Conservation (phyloP, 352 stramenopile genomes). For the Globisporangium cystogenes region DNA sequence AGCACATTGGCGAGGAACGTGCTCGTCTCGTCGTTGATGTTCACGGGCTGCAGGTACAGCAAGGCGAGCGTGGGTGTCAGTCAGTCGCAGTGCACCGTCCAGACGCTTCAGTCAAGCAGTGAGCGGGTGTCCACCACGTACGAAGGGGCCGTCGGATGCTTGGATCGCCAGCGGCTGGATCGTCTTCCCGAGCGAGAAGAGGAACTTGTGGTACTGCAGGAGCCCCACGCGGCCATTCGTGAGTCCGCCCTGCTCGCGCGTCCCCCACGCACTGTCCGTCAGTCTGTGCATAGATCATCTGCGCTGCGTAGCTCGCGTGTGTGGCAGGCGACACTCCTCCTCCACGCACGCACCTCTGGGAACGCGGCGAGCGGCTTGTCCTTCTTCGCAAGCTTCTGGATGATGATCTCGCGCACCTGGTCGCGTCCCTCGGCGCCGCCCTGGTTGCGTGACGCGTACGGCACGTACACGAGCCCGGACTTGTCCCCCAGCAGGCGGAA, state of each 20-base stretch:
- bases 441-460: conserved; percentile 57
- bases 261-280: too few relatives aligned
- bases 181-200: conserved; percentile 59
- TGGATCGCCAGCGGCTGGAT: conserved; percentile 62
- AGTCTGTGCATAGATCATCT: too few relatives aligned
- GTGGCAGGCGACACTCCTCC: too few relatives aligned
- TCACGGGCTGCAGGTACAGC: conserved; percentile 34
- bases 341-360: conserved; percentile 38
- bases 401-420: conserved; percentile 53
- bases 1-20: conserved; percentile 68
- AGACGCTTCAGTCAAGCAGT: too few relatives aligned
- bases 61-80: too few relatives aligned
- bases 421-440: conserved; percentile 42
- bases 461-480: conserved; percentile 60
- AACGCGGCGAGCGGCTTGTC: conserved; percentile 58
- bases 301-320: too few relatives aligned
- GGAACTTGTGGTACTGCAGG: conserved; percentile 76
- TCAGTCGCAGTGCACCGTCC: too few relatives aligned
- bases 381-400: conserved; percentile 37
- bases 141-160: conserved; percentile 58
- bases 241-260: conserved; percentile 32
- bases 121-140: conserved; percentile 19
- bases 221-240: conserved; percentile 60
- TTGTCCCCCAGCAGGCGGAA: conserved; percentile 59
- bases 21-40: conserved; percentile 77